These are phyloP conservation scores for Biscogniauxia marginata DNA, from an alignment of 2,329 filamentous ascomycete genomes.

Conservation along the genomic window DNA sequence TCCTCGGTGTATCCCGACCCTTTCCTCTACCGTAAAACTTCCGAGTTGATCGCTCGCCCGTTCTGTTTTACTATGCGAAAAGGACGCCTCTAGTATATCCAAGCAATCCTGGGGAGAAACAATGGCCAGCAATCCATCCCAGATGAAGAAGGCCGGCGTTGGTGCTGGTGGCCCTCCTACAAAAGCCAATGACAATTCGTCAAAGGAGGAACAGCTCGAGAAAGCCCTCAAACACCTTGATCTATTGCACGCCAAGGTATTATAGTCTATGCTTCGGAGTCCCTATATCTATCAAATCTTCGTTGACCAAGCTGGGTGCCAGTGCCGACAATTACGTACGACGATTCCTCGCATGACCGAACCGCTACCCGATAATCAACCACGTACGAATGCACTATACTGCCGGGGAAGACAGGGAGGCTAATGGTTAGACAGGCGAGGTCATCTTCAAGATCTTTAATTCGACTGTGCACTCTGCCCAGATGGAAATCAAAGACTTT, in stretches of 20 bases:
- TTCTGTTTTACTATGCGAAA: background rate
- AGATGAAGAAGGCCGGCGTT: conserved; percentile 5
- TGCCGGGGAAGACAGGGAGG: background rate
- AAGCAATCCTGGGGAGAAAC: too few relatives aligned
- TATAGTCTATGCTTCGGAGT: conserved; percentile 1
- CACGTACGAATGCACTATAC: conserved; percentile 42
- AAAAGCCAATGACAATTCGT: conserved; percentile 32
- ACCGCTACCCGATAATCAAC: conserved; percentile 49
- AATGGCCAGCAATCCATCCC: conserved; percentile 17
- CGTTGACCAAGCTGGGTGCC: conserved; percentile 4
- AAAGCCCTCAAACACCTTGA: conserved; percentile 51
- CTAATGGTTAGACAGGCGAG: conserved; percentile 44
- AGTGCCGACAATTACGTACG: conserved; percentile 49
- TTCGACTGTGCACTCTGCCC: conserved; percentile 46
- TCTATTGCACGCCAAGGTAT: conserved; percentile 55
- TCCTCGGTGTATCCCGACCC: too few relatives aligned
- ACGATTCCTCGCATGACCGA: conserved; percentile 51
- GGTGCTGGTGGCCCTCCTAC: conserved; percentile 11
- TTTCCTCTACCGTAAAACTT: too few relatives aligned
- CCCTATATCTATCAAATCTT: background rate
- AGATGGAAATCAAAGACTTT: conserved; percentile 52
- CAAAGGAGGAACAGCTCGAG: conserved; percentile 51
- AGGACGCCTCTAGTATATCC: background rate
- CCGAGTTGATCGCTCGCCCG: background rate
- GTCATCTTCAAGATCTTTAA: conserved; percentile 47